Conservation (phyloP, 345 rosid species). For the Draba incana region DNA sequence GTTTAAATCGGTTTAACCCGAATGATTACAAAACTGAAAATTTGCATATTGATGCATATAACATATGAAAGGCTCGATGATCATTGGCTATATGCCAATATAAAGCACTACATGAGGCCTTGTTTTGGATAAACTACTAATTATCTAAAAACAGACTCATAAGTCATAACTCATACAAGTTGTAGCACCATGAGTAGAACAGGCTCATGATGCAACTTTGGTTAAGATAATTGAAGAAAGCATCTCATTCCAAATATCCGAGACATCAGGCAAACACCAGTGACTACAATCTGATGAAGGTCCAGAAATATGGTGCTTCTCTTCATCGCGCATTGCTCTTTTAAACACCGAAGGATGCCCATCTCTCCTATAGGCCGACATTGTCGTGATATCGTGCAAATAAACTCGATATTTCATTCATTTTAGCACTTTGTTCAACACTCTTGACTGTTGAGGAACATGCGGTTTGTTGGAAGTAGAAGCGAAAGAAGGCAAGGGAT, state of each 20-base stretch:
- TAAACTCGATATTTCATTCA: conserved; percentile 77
- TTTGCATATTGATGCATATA: too few species aligned
- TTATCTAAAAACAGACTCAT: not conserved
- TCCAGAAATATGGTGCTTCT: conserved; percentile 46
- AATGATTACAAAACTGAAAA: too few species aligned
- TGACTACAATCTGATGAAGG: conserved; percentile 85
- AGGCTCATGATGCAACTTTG: conserved; percentile 5
- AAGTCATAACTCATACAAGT: not conserved
- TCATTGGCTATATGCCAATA: too few species aligned
- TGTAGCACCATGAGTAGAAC: not conserved
- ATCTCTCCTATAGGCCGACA: conserved; percentile 80
- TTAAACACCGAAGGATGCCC: conserved; percentile 93
- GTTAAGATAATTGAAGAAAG: conserved; percentile 44
- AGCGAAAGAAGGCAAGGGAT: conserved; percentile 54
- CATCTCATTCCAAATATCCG: conserved; percentile 96
- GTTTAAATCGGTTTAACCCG: too few species aligned
- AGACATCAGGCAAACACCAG: conserved; percentile 98
- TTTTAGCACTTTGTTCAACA: conserved; percentile 66
- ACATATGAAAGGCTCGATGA: too few species aligned
- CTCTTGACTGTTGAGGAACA: conserved; percentile 62
- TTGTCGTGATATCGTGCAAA: conserved; percentile 75
- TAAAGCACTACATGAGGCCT: too few species aligned
- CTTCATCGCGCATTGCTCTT: conserved; percentile 55
- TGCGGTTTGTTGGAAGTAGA: conserved; percentile 60
- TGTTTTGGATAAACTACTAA: not conserved